Percentiles rank a stretch among this genome's conserved stretches.
Evolutionary conservation across 1,284 basidiomycete genomes (phyloP).

Genomic region (Moesziomyces sp.): DNA sequence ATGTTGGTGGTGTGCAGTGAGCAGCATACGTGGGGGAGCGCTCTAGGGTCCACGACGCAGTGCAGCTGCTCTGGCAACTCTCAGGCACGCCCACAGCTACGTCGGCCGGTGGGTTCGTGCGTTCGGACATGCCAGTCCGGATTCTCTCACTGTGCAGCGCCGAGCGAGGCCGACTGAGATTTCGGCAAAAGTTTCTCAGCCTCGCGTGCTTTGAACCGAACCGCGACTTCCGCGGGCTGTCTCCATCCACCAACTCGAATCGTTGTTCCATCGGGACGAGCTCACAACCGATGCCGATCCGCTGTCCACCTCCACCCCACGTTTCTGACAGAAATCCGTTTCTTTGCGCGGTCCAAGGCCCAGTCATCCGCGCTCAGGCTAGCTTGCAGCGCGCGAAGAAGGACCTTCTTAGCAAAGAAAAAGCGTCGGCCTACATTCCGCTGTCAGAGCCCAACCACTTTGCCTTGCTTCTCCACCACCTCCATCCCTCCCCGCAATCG

Average conservation of each 20-base stretch:
- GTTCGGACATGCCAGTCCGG: neutral
- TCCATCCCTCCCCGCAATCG: too few relatives aligned
- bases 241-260: neutral
- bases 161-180: neutral
- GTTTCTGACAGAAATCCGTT: constrained; percentile 7
- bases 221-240: constrained; percentile 21
- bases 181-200: constrained; percentile 26
- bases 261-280: neutral
- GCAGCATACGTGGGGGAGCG: neutral
- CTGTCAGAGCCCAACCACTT: neutral
- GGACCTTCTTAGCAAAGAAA: constrained; percentile 23
- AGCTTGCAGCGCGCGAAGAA: constrained; percentile 3
- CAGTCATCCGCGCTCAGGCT: too few relatives aligned
- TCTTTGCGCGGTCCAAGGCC: too few relatives aligned
- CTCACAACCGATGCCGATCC: neutral
- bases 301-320: constrained; percentile 33
- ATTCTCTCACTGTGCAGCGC: constrained; percentile 1
- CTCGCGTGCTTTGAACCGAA: constrained; percentile 5
- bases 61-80: too few relatives aligned
- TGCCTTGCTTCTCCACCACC: neutral
- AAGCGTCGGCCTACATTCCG: neutral
- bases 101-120: neutral
- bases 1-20: neutral
- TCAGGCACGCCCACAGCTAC: neutral
- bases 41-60: neutral